Conservation (phyloP, 2,329 filamentous ascomycete genomes). For the Colletotrichum brevisporum region DNA sequence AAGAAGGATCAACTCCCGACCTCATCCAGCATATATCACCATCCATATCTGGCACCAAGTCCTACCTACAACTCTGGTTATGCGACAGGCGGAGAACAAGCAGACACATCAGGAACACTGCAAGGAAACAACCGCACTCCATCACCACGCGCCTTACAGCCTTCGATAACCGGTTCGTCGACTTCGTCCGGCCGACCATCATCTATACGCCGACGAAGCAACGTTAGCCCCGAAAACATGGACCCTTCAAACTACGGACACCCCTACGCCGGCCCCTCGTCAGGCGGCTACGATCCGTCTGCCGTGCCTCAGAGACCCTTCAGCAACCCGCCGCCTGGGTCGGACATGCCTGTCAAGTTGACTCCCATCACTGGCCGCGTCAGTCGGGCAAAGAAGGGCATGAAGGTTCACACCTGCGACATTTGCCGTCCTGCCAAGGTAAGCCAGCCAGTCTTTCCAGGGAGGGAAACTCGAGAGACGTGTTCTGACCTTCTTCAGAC, state of each 20-base stretch:
- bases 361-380: conserved; percentile 71
- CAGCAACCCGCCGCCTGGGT: conserved; percentile 48
- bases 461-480: background rate
- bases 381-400: conserved; percentile 71
- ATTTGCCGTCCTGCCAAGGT: conserved; percentile 67
- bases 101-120: conserved; percentile 49
- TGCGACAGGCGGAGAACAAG: conserved; percentile 54
- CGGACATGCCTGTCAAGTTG: conserved; percentile 62
- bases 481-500: conserved; percentile 56
- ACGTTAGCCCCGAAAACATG: conserved; percentile 65
- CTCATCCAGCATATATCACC: conserved; percentile 52
- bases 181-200: conserved; percentile 38
- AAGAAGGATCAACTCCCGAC: conserved; percentile 60
- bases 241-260: conserved; percentile 52
- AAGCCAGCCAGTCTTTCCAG: conserved; percentile 29
- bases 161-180: conserved; percentile 47
- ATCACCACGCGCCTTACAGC: conserved; percentile 49
- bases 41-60: conserved; percentile 49
- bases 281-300: conserved; percentile 43
- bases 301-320: conserved; percentile 59
- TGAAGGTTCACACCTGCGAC: conserved; percentile 70
- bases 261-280: conserved; percentile 45
- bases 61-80: conserved; percentile 55
- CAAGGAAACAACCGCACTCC: conserved; percentile 53
- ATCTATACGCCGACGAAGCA: conserved; percentile 57